Evolutionary conservation across 192 early-diverging fungal species (phyloP).

Genomic region (Coemansia sp.): DNA sequence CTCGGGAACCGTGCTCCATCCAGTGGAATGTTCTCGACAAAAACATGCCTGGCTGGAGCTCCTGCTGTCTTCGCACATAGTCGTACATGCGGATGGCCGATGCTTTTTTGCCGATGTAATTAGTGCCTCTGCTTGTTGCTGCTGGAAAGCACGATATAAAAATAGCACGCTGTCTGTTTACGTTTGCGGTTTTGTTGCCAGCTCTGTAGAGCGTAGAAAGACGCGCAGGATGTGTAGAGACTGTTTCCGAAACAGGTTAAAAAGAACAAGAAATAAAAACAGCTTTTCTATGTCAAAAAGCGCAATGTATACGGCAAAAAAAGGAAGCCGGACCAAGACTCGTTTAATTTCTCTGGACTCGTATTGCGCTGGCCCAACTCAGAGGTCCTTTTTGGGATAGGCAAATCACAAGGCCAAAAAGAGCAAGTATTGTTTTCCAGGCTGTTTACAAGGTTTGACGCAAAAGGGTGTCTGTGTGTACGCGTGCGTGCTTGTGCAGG

Average conservation of each 20-base stretch:
- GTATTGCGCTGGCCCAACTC: background rate
- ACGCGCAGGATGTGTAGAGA: background rate
- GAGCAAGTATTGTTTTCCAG: no score
- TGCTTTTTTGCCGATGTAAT: background rate
- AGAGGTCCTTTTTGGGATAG: background rate
- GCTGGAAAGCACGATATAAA: background rate
- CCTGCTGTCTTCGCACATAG: conserved; percentile 54
- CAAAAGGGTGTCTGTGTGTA: no score
- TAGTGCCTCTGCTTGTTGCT: no score
- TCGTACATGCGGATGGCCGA: conserved; percentile 30
- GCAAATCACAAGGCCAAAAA: background rate
- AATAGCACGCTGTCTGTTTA: background rate
- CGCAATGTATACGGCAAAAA: background rate
- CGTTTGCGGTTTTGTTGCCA: background rate
- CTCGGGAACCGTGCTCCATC: conserved; percentile 23
- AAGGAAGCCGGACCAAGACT: background rate
- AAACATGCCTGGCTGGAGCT: conserved; percentile 45
- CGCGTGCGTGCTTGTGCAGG: no score
- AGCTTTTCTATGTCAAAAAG: background rate
- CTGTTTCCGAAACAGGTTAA: background rate
- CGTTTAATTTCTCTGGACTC: background rate
- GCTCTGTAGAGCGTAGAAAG: background rate
- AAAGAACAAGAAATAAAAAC: background rate
- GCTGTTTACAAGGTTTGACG: no score
- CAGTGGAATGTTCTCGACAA: conserved; percentile 48